Evolutionary conservation across 1,284 basidiomycete genomes (phyloP).

Genomic region (Sanghuangporus sanghuang): DNA sequence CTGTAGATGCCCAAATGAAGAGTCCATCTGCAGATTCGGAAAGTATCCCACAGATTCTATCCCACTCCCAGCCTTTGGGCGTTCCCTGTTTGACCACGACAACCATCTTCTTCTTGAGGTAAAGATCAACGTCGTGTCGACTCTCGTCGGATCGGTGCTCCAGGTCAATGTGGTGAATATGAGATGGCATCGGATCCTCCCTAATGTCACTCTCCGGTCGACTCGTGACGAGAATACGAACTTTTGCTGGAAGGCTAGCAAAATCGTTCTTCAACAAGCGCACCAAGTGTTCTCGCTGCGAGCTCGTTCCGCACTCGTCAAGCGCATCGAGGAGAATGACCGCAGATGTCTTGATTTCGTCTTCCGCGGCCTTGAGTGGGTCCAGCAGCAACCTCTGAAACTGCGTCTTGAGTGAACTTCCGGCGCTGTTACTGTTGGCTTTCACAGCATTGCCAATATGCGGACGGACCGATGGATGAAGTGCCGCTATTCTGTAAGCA

Average conservation of each 20-base stretch:
- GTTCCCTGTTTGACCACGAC: not conserved
- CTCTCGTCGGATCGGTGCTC: not conserved
- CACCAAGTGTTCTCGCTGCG: too few relatives aligned
- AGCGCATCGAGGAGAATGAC: too few relatives aligned
- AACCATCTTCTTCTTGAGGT: not conserved
- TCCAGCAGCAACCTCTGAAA: not conserved
- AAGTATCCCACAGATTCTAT: not conserved
- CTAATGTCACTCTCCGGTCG: not conserved
- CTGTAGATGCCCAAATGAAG: not conserved
- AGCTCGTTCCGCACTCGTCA: too few relatives aligned
- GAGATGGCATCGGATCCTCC: not conserved
- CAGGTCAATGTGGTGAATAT: not conserved
- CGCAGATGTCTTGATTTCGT: not conserved
- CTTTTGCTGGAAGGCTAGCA: not conserved
- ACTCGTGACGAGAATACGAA: not conserved
- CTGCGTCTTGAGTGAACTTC: not conserved
- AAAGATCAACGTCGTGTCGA: not conserved
- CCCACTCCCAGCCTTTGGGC: too few relatives aligned
- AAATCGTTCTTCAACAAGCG: too few relatives aligned
- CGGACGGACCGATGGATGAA: too few relatives aligned
- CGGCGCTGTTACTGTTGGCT: too few relatives aligned
- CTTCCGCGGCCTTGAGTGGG: not conserved
- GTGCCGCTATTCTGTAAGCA: too few relatives aligned
- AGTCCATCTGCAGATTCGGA: not conserved
- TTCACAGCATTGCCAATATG: too few relatives aligned